phyloP scores from a whole-genome alignment of 345 rosid species.

The thale cress (Arabidopsis thaliana) region DNA sequence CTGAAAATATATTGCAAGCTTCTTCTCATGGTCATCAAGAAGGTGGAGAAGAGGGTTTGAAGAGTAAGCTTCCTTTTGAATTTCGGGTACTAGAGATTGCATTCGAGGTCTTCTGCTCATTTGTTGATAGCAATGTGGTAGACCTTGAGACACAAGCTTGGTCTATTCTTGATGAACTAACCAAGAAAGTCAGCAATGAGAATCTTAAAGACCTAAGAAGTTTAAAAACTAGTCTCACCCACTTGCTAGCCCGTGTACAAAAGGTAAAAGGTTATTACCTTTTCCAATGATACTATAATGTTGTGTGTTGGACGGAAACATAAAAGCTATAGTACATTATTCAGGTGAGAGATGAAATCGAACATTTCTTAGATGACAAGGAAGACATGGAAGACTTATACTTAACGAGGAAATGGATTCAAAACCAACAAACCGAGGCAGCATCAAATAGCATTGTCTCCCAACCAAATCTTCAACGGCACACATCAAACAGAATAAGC shows the following conservation, averaged over 20 bases:
- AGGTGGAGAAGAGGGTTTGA: constrained; percentile 62
- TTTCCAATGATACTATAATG: constrained; percentile 5
- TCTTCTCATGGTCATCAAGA: constrained; percentile 60
- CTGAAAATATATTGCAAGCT: constrained; percentile 41
- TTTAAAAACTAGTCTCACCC: constrained; percentile 85
- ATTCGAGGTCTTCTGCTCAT: constrained; percentile 74
- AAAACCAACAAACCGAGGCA: constrained; percentile 71
- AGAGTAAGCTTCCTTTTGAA: constrained; percentile 86
- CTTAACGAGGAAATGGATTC: constrained; percentile 76
- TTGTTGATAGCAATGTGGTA: constrained; percentile 65
- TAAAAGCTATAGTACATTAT: constrained; percentile 7
- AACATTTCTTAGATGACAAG: constrained; percentile 78
- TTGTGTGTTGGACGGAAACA: constrained; percentile 2
- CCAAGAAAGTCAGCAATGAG: constrained; percentile 79
- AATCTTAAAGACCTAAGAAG: constrained; percentile 86
- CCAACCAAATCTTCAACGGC: constrained; percentile 48
- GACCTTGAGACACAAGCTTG: constrained; percentile 81
- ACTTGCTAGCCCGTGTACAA: constrained; percentile 82
- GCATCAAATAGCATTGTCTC: constrained; percentile 40
- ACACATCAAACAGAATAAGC: constrained; percentile 66
- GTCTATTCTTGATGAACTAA: constrained; percentile 82
- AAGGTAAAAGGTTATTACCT: constrained; percentile 54
- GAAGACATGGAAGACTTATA: constrained; percentile 90
- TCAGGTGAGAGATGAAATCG: constrained; percentile 88
- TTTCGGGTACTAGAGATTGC: constrained; percentile 95